These are phyloP conservation scores for Candida krabiensis DNA, from an alignment of 805 yeast genomes.

Conservation along the genomic window DNA sequence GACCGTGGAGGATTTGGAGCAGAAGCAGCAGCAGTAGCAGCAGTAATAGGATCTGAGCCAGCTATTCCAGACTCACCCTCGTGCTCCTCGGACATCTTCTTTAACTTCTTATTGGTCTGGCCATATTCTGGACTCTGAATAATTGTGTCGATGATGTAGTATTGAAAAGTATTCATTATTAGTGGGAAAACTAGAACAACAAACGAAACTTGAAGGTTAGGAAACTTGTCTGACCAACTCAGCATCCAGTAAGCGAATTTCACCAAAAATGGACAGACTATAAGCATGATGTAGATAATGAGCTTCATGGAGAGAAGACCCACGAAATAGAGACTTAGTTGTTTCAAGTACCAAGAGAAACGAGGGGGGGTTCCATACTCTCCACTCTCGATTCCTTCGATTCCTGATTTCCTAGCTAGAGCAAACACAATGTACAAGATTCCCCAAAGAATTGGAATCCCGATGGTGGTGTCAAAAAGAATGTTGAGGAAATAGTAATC, in stretches of 20 bases:
- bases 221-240: constrained; percentile 80
- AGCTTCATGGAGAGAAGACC: constrained; percentile 62
- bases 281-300: constrained; percentile 54
- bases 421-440: constrained; percentile 53
- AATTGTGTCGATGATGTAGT: constrained; percentile 69
- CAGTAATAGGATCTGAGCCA: constrained; percentile 4
- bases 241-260: constrained; percentile 69
- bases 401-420: constrained; percentile 42
- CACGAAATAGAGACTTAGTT: constrained; percentile 63
- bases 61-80: neutral
- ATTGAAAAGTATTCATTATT: constrained; percentile 71
- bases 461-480: constrained; percentile 88
- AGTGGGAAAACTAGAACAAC: constrained; percentile 84
- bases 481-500: constrained; percentile 93
- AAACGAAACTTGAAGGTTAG: constrained; percentile 79
- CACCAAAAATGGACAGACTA: constrained; percentile 66
- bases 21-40: too few species aligned
- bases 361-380: constrained; percentile 67
- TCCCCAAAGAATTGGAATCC: constrained; percentile 77
- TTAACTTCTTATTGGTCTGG: constrained; percentile 15
- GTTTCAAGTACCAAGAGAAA: constrained; percentile 67
- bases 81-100: constrained; percentile 10
- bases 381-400: constrained; percentile 52
- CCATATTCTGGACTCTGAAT: constrained; percentile 56
- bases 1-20: too few species aligned